phyloP scores from a whole-genome alignment of 345 rosid species.

The Boechera divaricarpa region DNA sequence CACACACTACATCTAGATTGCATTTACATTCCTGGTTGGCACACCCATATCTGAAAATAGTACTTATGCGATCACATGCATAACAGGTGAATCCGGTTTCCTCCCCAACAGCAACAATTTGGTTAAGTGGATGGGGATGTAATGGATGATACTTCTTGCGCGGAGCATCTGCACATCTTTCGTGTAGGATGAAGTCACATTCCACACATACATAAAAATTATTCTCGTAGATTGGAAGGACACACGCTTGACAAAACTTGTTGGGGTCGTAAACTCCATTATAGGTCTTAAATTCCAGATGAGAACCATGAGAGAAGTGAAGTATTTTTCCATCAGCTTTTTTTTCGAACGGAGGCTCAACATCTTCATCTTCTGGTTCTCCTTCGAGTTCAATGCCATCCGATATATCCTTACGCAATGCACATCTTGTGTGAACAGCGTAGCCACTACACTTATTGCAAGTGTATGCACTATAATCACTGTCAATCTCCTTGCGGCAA shows the following conservation, averaged over 20 bases:
- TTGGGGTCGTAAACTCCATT: not conserved
- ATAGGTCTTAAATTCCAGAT: not conserved
- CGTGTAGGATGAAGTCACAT: slow-evolving; percentile 3
- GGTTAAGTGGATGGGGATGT: not conserved
- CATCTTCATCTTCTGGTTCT: not conserved
- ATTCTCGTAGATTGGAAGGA: not conserved
- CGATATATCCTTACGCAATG: not conserved
- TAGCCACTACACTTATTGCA: slow-evolving; percentile 7
- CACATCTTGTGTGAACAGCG: slow-evolving; percentile 27
- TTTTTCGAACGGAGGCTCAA: not conserved
- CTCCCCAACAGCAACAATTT: no score
- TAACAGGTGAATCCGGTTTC: not conserved
- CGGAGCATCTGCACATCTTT: slow-evolving; percentile 7
- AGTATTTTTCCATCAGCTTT: not conserved
- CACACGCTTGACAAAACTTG: not conserved
- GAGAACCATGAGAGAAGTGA: slow-evolving; percentile 20
- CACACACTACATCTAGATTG: not conserved
- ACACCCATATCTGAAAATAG: not conserved
- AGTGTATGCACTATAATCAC: slow-evolving; percentile 1
- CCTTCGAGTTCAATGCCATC: slow-evolving; percentile 2
- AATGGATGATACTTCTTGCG: not conserved
- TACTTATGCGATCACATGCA: not conserved
- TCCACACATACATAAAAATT: not conserved
- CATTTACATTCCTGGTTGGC: not conserved
- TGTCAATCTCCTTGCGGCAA: not conserved